These are phyloP conservation scores for Linderniella brevidens DNA, from an alignment of 257 asterid species.

Conservation along the genomic window DNA sequence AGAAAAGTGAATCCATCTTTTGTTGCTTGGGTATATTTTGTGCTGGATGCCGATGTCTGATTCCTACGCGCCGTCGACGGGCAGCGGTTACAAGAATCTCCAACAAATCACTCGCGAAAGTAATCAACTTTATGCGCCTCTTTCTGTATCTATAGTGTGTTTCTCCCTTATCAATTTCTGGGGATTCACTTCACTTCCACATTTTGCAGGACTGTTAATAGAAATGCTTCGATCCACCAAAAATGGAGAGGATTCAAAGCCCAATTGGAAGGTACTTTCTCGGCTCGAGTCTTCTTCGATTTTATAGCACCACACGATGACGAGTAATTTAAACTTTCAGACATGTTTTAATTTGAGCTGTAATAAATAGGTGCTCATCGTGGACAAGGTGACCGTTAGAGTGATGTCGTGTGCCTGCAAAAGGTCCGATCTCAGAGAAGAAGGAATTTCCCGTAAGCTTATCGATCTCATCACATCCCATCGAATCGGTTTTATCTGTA, in stretches of 20 bases:
- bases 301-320: background rate
- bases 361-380: conserved; percentile 69
- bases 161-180: no score
- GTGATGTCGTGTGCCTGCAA: conserved; percentile 88
- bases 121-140: no score
- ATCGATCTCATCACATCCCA: background rate
- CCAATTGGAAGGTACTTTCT: conserved; percentile 72
- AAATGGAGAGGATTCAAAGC: conserved; percentile 80
- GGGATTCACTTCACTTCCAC: no score
- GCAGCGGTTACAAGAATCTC: no score
- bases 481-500: no score
- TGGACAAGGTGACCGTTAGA: conserved; percentile 90
- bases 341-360: conserved; percentile 15
- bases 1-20: no score
- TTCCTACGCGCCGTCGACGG: no score
- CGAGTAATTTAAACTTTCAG: conserved; percentile 2
- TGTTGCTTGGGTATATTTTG: no score
- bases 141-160: no score
- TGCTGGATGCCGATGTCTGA: no score
- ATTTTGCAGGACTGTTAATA: conserved; percentile 50
- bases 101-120: no score
- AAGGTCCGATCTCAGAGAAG: conserved; percentile 96
- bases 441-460: conserved; percentile 94
- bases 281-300: background rate
- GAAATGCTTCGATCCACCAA: conserved; percentile 96